Evolutionary conservation across 306 rosid genomes (phyloP), one percentile per base, ranked within the genome.

Genomic region (Styphnolobium japonicum): DNA sequence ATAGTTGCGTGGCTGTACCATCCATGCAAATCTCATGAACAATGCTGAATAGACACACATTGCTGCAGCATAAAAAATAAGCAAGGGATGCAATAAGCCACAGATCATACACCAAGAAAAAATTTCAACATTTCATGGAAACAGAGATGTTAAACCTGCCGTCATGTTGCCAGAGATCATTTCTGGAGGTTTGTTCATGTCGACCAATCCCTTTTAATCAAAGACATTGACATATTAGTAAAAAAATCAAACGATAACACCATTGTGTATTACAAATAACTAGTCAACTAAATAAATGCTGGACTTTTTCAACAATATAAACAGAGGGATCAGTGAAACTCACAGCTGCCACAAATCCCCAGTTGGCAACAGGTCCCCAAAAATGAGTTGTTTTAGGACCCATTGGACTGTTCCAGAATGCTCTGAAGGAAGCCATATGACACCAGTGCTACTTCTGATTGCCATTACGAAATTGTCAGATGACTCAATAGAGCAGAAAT

Each of bases 291-390:
- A 68, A 75, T 31, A 58, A 67, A 60, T 10, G 74, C 51, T 7
- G 40, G 6, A 67, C 33, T 37, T 60, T 5, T 22, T 60, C 23
- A 60, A 63, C 6, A n/a, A 52, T 7, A 55, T 61, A 25, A 49
- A 36, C 16, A 48, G 5, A 16, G 71, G 39, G 60, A 42, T 55
- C 4, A 77, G 79, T 23, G 79, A 71, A 82, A 58, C 98, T 53
- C 89, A 95, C 99, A 58, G 99, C 98, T 10, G 90, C 97, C 4
- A 92, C 99, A 10, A 95, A 95, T 42, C 99, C 99, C 95, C 97
- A 95, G 68, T 95, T 95, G 27, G 98, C 99, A 85, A 93, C 76
- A 45, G 99, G 99, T 48, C 99, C 99, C 99, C 98, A 95, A 80
- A 95, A 95, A 82, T 95, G 99, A 76, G 98, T 86, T 25, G 99